Evolutionary conservation across 768 basidiomycete species (phyloP).

Genomic region (Hemileccinum impolitum): DNA sequence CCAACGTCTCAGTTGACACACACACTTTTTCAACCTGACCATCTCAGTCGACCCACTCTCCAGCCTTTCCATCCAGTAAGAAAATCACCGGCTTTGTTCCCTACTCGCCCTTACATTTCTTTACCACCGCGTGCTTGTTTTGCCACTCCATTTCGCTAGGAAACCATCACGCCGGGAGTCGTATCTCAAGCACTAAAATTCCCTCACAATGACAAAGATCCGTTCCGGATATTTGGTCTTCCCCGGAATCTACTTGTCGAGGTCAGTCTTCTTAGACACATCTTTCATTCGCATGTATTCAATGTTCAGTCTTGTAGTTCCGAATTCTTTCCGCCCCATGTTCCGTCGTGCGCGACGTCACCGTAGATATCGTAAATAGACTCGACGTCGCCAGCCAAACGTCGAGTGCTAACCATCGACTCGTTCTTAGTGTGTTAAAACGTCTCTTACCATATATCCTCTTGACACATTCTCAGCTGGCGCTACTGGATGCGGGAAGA

Average conservation of each 20-base stretch:
- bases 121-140: neutral
- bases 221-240: conserved; percentile 65
- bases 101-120: neutral
- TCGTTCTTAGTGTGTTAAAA: conserved; percentile 60
- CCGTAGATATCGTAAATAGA: conserved; percentile 50
- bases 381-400: conserved; percentile 49
- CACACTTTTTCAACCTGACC: conserved; percentile 39
- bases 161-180: conserved; percentile 30
- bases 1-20: conserved; percentile 37
- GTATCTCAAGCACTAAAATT: conserved; percentile 49
- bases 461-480: conserved; percentile 50
- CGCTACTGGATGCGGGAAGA: conserved; percentile 75
- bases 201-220: conserved; percentile 41
- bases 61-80: conserved; percentile 45
- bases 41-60: conserved; percentile 33
- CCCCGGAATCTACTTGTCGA: conserved; percentile 70
- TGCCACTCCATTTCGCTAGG: conserved; percentile 16
- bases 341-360: conserved; percentile 68
- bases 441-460: neutral
- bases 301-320: conserved; percentile 42
- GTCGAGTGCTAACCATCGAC: conserved; percentile 50
- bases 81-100: neutral
- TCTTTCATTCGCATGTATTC: neutral
- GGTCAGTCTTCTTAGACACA: conserved; percentile 38
- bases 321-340: conserved; percentile 67